Conservation (phyloP, 176 grass and related monocot genomes). For the Aegilops umbellulata region DNA sequence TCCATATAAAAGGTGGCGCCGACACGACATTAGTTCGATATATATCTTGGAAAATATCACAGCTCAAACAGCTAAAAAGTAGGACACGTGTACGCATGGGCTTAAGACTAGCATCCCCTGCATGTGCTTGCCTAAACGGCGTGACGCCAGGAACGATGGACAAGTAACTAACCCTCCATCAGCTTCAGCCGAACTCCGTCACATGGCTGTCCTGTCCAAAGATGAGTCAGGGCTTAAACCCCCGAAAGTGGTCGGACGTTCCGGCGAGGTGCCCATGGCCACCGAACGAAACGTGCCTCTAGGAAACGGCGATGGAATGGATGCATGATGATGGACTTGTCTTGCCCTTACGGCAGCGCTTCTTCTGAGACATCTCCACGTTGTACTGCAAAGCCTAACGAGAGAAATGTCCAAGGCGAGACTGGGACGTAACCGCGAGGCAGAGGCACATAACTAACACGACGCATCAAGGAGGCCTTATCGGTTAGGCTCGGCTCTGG, state of each 20-base stretch:
- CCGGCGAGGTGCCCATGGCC: not conserved
- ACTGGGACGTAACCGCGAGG: not conserved
- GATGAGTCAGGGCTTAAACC: not conserved
- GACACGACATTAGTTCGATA: not conserved
- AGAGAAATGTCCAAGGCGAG: not conserved
- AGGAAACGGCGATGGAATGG: not conserved
- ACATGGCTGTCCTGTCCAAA: not conserved
- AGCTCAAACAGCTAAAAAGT: not conserved
- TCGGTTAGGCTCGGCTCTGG: not conserved
- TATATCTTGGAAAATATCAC: not conserved
- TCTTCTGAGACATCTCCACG: not conserved
- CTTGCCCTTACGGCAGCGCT: no score
- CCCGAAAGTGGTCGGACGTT: not conserved
- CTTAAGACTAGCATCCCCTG: not conserved
- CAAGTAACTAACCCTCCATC: not conserved
- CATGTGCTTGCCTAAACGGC: not conserved
- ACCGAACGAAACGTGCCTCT: constrained; percentile 4
- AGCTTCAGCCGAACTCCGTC: not conserved
- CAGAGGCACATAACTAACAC: not conserved
- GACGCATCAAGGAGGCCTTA: not conserved
- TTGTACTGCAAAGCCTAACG: not conserved
- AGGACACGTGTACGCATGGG: not conserved
- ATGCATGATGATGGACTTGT: not conserved
- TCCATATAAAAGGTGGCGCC: not conserved
- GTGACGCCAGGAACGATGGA: not conserved